Base-by-base conservation (phyloP, 192 early-diverging fungal genomes). In the Anaeromyces robustus region DNA sequence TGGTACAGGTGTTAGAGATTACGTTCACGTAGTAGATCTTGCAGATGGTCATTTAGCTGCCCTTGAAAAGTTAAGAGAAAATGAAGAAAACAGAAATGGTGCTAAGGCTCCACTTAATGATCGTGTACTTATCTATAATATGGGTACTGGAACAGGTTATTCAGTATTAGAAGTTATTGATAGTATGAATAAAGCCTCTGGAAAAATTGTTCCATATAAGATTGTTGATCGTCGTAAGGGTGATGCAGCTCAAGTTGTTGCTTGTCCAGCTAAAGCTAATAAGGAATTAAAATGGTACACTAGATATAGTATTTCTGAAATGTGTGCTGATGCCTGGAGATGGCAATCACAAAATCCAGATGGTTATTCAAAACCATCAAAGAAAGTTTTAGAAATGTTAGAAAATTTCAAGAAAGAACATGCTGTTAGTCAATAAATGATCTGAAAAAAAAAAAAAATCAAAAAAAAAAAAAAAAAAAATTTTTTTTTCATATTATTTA, bases 21-120 rank as follows among this genome's bases (percentile, higher is more conserved):
- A 97, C 84, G 93, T 98, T 79, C 97, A 98, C 83, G 96, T 98
- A 5, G 93, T 93, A 79, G 97, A 98, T 81, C 87, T 97, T 32
- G 95, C 96, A 22, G 88, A 92, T 77, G 96, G 93, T 12, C 97
- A 98, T 82, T 92, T 95, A 13, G 39, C 79, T 29, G 79, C 79
- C 4, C 29, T 80, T 77, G 79, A 80, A 77, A 77, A 80, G 19
- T 77, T 80, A 29, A 41, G 79, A 29, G 78, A 77, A 29, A 41
- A 80, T 30, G 78, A 29, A 29, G 79, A 17, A 14, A 30, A 22
- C 1, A 12, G 78, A 22, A 22, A 12, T 28, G 79, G 31, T 18
- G 79, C 29, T 29, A 80, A 80, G 79, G 78, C 78, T 32, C 18
- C 18, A 5, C 17, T 31, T 31, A 19, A 78, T 22, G 79, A 80